Evolutionary conservation across 257 asterid species (phyloP), one percentile per base, ranked within the genome.

Genomic region (Lycium ferocissimum): DNA sequence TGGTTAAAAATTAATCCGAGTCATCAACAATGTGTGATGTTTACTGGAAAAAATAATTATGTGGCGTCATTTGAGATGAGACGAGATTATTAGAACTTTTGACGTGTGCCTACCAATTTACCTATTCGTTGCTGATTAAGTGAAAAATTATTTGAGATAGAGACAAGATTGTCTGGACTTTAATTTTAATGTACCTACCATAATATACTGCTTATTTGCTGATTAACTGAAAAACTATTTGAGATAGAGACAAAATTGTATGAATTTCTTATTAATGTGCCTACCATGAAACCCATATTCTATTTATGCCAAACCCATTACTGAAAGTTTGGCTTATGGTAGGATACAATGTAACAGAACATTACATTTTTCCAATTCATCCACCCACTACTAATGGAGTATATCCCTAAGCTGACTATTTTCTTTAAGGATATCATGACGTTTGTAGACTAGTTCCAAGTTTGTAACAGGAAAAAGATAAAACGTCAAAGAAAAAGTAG

Each of bases 251-350:
- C 82, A 53, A 53, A 5, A 33, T 78, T 26, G 65, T 78, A 53
- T 78, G 65, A 78, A 78, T 26, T 7, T 78, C 18, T 53, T 51
- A 26, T 53, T 75, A 75, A 47, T 78, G 82, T 78, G 65, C 80
- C 80, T 18, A 72, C 80, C 58, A 72, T 3, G 5, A 9, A 11
- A 13, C 20, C 53, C 82, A 47, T 51, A 53, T 78, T 14, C 26
- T 26, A 26, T 15, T 78, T 49, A 72, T 79, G 87, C 85, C 87
- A 70, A 85, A 80, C 87, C 85, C 87, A 85, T 76, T 70, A 59
- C 49, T 61, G 54, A 75, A 79, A 85, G 79, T 75, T 57, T 76
- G 80, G 69, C 53, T 38, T n/a, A 53, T 47, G 87, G 70, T 40
- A 78, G 84, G 62, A 33, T 53, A 49, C 51, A 84, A 84, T 72